Base-by-base conservation (phyloP, 345 rosid genomes). In the Atalantia buxifolia region DNA sequence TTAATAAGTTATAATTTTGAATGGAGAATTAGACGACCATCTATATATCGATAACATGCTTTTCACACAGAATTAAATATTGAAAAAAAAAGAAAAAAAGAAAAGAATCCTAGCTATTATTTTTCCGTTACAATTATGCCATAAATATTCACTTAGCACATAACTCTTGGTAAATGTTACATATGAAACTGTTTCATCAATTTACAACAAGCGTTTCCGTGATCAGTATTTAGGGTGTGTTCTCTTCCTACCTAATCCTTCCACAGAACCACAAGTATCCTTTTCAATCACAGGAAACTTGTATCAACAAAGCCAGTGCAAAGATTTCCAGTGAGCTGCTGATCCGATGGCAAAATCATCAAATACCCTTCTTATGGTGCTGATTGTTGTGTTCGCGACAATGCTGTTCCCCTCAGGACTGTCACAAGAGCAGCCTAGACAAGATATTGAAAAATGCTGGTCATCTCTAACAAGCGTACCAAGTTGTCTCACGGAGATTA, bases 41-140 rank as follows among this genome's bases (percentile, higher is more conserved):
- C 1, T 9, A 42, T 42, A 42, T 42, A 10, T 3, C 12, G 0
- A 9, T 42, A 10, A 0, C 0, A 10, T 14, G 3, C 14, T 42
- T 42, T 9, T 42, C 13, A 42, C 48, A 10, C 4, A 42, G 12
- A 42, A 42, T 42, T 10, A 9, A 9, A 31, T 4, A 33, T 33
- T 33, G 6, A 33, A 31, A 31, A 9, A 38, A 35, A 6, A 6
- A 3, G 1, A 38, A 7, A 38, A 38, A 1, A 38, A 38, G 7
- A 8, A 36, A 7, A 36, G 40, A 33, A 33, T 42, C 48, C 14
- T 42, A 10, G 1, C 48, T 42, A 42, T 42, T 42, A 45, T 12
- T 45, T 45, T 10, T 12, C 16, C 0, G 50, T 45, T 45, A 45
- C 18, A 45, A 12, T 12, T 45, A 45, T 45, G 16, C 50, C 18